Percentiles rank a stretch among this genome's conserved stretches.
These are phyloP conservation scores for Juncus inflexus DNA, from an alignment of 176 grass and related monocot genomes.

Conservation along the genomic window DNA sequence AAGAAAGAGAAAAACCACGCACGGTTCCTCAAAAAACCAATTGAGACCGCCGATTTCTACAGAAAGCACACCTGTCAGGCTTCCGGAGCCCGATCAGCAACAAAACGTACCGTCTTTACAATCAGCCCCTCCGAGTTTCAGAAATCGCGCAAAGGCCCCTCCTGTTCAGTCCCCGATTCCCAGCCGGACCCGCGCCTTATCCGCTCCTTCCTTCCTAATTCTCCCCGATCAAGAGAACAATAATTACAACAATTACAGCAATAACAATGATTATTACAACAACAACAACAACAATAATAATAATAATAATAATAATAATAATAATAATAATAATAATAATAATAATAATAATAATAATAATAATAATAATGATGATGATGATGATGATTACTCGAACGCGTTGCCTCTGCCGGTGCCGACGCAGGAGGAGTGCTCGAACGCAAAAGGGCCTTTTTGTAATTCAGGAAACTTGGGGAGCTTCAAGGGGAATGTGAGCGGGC, in stretches of 20 bases:
- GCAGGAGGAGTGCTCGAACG: slow-evolving; percentile 34
- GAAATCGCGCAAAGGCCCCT: slow-evolving; percentile 48
- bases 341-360: too few relatives aligned
- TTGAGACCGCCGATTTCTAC: slow-evolving; percentile 28
- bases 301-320: too few relatives aligned
- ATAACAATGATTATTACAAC: neutral
- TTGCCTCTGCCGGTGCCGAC: slow-evolving; percentile 87
- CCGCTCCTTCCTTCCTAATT: slow-evolving; percentile 74
- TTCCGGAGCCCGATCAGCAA: slow-evolving; percentile 63
- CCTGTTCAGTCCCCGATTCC: slow-evolving; percentile 36
- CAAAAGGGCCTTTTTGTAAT: slow-evolving; percentile 2
- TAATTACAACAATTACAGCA: slow-evolving; percentile 46
- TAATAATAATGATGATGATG: too few relatives aligned
- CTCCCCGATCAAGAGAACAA: slow-evolving; percentile 54
- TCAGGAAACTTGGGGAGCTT: slow-evolving; percentile 71
- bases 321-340: too few relatives aligned
- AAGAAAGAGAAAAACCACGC: slow-evolving; percentile 66
- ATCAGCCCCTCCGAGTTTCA: slow-evolving; percentile 95
- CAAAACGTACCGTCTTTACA: slow-evolving; percentile 63
- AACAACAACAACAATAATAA: too few relatives aligned
- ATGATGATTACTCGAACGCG: slow-evolving; percentile 65
- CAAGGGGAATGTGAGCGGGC: slow-evolving; percentile 59
- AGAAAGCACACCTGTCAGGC: slow-evolving; percentile 49
- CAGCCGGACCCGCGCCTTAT: slow-evolving; percentile 60
- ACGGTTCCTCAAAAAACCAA: slow-evolving; percentile 27